Percentiles rank a stretch among this genome's conserved stretches.
These are phyloP conservation scores for Lathyrus sativus DNA, from an alignment of 306 rosid genomes.

Conservation along the genomic window DNA sequence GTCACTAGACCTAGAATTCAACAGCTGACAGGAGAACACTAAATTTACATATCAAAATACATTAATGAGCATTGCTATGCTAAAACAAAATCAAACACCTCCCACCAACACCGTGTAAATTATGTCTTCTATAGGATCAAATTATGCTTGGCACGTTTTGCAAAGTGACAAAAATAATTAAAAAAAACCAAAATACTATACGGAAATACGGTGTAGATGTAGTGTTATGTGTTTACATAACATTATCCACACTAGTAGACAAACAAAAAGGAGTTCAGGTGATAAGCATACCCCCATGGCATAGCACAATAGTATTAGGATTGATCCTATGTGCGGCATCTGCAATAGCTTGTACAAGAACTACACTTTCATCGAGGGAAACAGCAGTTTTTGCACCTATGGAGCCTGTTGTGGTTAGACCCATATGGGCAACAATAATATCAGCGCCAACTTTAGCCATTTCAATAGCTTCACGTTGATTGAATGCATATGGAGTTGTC, in stretches of 20 bases:
- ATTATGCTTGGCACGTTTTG: too few species aligned
- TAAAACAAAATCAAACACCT: too few species aligned
- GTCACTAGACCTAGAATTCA: conserved; percentile 4
- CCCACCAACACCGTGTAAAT: too few species aligned
- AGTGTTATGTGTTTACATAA: too few species aligned
- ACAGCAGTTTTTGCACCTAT: conserved; percentile 86
- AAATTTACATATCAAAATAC: conserved; percentile 25
- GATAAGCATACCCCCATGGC: conserved; percentile 75
- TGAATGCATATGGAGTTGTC: conserved; percentile 93
- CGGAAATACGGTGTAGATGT: too few species aligned
- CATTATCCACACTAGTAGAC: not conserved
- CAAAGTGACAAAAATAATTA: too few species aligned
- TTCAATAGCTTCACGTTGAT: conserved; percentile 69
- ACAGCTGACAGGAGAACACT: conserved; percentile 14
- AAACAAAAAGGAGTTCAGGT: conserved; percentile 21
- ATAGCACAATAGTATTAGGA: conserved; percentile 69
- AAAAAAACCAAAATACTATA: too few species aligned
- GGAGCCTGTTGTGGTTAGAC: conserved; percentile 89
- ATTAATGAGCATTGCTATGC: not conserved
- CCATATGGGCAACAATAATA: conserved; percentile 93
- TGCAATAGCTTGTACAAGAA: conserved; percentile 79
- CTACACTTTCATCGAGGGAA: conserved; percentile 78
- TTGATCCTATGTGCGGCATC: conserved; percentile 80
- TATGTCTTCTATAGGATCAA: too few species aligned
- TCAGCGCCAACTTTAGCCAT: conserved; percentile 90